These are phyloP conservation scores for Calvatia gigantea DNA, from an alignment of 768 basidiomycete species.

Conservation along the genomic window DNA sequence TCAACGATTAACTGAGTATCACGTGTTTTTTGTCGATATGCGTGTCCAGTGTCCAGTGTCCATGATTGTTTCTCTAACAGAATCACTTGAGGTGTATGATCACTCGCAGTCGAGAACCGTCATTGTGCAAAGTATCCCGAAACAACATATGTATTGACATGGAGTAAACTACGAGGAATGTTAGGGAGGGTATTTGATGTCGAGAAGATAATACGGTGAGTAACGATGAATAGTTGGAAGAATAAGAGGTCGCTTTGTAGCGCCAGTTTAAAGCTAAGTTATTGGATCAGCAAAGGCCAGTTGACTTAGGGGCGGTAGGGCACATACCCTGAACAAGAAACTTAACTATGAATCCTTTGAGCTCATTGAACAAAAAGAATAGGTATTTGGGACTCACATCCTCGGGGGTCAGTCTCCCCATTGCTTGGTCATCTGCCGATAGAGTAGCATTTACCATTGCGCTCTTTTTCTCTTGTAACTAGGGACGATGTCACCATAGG, in stretches of 20 bases:
- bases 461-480: conserved; percentile 96
- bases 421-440: conserved; percentile 81
- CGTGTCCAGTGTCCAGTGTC: not conserved
- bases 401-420: conserved; percentile 90
- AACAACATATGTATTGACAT: no score
- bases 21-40: not conserved
- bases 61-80: not conserved
- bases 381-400: conserved; percentile 43
- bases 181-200: no score
- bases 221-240: no score
- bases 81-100: no score
- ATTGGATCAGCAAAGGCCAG: not conserved
- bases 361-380: conserved; percentile 12
- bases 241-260: no score
- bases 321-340: conserved; percentile 55
- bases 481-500: conserved; percentile 2
- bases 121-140: no score
- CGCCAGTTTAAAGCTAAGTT: no score
- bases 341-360: conserved; percentile 35
- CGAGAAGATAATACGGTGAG: no score
- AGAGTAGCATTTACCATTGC: conserved; percentile 92
- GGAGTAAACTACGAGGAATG: no score
- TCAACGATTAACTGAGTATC: not conserved
- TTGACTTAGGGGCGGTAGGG: not conserved
- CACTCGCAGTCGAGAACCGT: no score